These are phyloP conservation scores for Heterobasidion occidentale DNA, from an alignment of 1,284 basidiomycete species.

Conservation along the genomic window DNA sequence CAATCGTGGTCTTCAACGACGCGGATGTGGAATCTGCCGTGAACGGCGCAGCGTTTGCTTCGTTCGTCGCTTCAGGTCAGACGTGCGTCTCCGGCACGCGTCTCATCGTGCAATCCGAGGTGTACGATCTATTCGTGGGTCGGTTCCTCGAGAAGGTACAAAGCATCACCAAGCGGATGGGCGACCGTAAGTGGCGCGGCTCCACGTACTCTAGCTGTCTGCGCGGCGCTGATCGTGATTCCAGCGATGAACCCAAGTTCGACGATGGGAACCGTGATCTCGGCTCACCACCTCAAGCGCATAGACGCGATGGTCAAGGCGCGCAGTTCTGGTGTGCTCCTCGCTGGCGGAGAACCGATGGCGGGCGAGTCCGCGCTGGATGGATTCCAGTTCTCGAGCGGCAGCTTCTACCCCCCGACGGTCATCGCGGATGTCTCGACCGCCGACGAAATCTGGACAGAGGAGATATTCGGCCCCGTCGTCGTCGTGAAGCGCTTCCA, in stretches of 20 bases:
- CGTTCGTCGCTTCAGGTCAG: slow-evolving; percentile 79
- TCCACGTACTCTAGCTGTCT: not conserved
- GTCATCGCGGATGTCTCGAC: slow-evolving; percentile 52
- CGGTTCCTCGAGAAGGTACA: slow-evolving; percentile 54
- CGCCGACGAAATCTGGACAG: slow-evolving; percentile 65
- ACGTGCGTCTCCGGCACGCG: slow-evolving; percentile 79
- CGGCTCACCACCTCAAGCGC: slow-evolving; percentile 48
- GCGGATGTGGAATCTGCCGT: slow-evolving; percentile 63
- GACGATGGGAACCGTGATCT: slow-evolving; percentile 75
- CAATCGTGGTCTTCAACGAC: slow-evolving; percentile 71
- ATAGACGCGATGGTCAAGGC: slow-evolving; percentile 50
- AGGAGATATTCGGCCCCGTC: slow-evolving; percentile 79
- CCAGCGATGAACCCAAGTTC: slow-evolving; percentile 61
- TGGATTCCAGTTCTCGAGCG: slow-evolving; percentile 56
- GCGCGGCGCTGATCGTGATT: not conserved
- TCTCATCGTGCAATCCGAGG: slow-evolving; percentile 57
- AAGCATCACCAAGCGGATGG: slow-evolving; percentile 61
- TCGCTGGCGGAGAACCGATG: slow-evolving; percentile 62
- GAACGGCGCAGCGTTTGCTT: slow-evolving; percentile 75
- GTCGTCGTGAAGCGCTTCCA: slow-evolving; percentile 60
- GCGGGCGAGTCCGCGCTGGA: slow-evolving; percentile 54
- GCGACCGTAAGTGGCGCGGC: slow-evolving; percentile 44
- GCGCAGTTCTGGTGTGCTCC: slow-evolving; percentile 37
- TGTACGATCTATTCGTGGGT: slow-evolving; percentile 62
- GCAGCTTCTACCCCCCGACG: slow-evolving; percentile 74